Conservation (phyloP, 2,329 filamentous ascomycete genomes). For the Claviceps purpurea region DNA sequence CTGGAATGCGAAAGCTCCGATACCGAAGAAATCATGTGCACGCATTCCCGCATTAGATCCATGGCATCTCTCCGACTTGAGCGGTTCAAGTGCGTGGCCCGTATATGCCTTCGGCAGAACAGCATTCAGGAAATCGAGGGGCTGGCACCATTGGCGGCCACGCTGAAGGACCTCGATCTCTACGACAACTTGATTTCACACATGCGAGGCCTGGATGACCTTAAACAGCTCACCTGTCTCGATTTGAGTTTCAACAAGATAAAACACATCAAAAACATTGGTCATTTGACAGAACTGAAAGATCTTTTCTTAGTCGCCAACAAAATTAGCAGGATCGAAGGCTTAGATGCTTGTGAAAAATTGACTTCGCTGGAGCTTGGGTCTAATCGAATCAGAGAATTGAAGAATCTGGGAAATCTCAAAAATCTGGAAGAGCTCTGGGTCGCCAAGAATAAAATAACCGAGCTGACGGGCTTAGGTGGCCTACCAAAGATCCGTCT, state of each 20-base stretch:
- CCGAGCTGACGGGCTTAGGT: conserved; percentile 63
- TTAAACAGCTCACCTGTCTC: conserved; percentile 62
- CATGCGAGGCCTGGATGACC: conserved; percentile 67
- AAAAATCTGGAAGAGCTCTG: conserved; percentile 75
- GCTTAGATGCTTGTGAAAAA: conserved; percentile 58
- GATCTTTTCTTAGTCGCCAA: conserved; percentile 93
- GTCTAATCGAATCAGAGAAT: conserved; percentile 81
- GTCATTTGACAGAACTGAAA: conserved; percentile 60
- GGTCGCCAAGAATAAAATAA: conserved; percentile 95
- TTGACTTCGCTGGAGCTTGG: conserved; percentile 80
- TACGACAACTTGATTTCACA: conserved; percentile 94
- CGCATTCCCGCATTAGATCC: conserved; percentile 73
- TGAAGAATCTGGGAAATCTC: conserved; percentile 70
- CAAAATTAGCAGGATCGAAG: conserved; percentile 80
- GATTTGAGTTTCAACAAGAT: conserved; percentile 99
- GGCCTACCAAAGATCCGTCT: conserved; percentile 68
- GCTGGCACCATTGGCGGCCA: conserved; percentile 49
- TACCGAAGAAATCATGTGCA: conserved; percentile 70
- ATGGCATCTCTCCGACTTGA: conserved; percentile 69
- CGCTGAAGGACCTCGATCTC: conserved; percentile 73
- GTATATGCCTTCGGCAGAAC: conserved; percentile 88
- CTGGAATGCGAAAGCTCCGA: conserved; percentile 47
- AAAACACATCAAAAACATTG: conserved; percentile 88
- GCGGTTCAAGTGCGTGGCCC: conserved; percentile 62
- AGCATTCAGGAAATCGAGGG: conserved; percentile 69